Percentiles rank a stretch among this genome's conserved stretches.
phyloP scores from a whole-genome alignment of 129 eudicot genomes.

The Gnaphalium uliginosum region DNA sequence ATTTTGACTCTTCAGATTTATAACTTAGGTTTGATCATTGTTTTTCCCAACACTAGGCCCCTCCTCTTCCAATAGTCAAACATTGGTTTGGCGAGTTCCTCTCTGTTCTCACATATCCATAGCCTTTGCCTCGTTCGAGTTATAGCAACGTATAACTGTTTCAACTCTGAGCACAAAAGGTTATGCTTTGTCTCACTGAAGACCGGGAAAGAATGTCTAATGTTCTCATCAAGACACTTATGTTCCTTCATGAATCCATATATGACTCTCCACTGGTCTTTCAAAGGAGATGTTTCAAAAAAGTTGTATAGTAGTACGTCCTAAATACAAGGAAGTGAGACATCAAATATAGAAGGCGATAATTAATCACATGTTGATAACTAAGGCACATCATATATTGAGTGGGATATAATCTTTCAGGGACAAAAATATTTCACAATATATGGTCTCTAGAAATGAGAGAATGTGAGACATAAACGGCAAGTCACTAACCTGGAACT shows the following conservation, averaged over 20 bases:
- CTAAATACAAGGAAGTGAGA: slow-evolving; percentile 22
- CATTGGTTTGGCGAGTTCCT: slow-evolving; percentile 70
- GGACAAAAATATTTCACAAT: not conserved
- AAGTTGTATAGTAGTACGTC: slow-evolving; percentile 62
- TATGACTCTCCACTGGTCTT: slow-evolving; percentile 54
- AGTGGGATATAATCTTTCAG: too few species aligned
- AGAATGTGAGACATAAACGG: not conserved
- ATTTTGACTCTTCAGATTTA: too few species aligned
- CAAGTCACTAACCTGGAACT: slow-evolving; percentile 47
- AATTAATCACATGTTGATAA: too few species aligned
- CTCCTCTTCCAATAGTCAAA: slow-evolving; percentile 73
- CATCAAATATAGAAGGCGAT: not conserved
- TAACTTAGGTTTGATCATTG: too few species aligned
- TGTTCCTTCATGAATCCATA: slow-evolving; percentile 48
- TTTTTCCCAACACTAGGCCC: too few species aligned
- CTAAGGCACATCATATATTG: too few species aligned
- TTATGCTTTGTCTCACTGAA: slow-evolving; percentile 29
- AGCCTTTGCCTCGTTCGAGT: slow-evolving; percentile 85
- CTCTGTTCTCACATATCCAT: slow-evolving; percentile 76
- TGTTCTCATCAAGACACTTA: slow-evolving; percentile 29
- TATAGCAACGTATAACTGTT: slow-evolving; percentile 79
- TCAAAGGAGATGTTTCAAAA: slow-evolving; percentile 54
- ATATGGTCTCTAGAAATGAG: not conserved
- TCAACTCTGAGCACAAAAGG: slow-evolving; percentile 69
- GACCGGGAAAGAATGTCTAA: slow-evolving; percentile 35